Evolutionary conservation across 345 rosid genomes (phyloP).

Genomic region (Eucalyptus brandiana): DNA sequence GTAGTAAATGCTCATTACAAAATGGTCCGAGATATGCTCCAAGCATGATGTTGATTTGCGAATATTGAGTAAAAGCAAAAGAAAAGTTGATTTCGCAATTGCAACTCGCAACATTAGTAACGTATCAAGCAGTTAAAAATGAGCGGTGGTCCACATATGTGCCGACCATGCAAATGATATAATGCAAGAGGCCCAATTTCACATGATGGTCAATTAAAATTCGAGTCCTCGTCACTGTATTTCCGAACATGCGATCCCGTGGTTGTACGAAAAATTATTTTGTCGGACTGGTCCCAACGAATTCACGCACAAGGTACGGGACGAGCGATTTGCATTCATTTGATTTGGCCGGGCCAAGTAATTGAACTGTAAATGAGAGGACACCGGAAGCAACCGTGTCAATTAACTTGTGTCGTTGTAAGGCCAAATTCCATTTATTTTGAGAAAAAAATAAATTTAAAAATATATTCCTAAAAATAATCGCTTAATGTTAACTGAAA

Average conservation of each 20-base stretch:
- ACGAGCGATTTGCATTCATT: neutral
- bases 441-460: too few species aligned
- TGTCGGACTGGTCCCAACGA: neutral
- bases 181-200: neutral
- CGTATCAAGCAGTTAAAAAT: neutral
- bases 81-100: neutral
- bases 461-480: too few species aligned
- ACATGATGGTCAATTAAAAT: neutral
- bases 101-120: neutral
- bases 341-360: neutral
- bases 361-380: neutral
- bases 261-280: neutral
- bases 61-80: neutral
- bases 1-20: neutral
- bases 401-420: neutral
- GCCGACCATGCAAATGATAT: neutral
- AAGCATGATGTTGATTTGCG: neutral
- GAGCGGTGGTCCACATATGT: neutral
- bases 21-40: neutral
- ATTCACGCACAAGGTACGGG: neutral
- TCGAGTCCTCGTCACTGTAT: neutral
- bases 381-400: neutral
- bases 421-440: neutral
- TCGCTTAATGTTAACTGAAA: fast-evolving
- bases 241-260: neutral